phyloP scores from a whole-genome alignment of 257 asterid species.

The Nicotiana noctiflora region DNA sequence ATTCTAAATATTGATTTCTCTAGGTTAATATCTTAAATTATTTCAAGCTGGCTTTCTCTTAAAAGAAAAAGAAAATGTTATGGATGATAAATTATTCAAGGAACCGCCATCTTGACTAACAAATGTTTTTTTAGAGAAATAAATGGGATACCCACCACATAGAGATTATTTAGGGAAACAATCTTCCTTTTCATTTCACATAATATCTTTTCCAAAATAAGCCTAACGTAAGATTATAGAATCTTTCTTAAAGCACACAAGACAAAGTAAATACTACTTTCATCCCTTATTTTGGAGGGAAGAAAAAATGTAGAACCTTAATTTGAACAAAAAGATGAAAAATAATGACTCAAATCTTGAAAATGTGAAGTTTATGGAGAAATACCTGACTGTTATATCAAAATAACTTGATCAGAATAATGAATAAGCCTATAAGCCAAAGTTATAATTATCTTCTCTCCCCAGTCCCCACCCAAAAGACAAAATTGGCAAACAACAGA shows the following conservation, averaged over 20 bases:
- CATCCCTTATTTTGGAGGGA: background rate
- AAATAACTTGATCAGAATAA: too few relatives aligned
- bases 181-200: background rate
- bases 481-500: constrained; percentile 1
- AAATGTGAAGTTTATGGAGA: background rate
- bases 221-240: background rate
- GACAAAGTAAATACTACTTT: background rate
- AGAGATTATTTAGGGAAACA: background rate
- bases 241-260: background rate
- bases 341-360: background rate
- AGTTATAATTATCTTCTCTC: background rate
- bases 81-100: background rate
- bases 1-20: background rate
- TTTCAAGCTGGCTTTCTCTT: background rate
- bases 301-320: background rate
- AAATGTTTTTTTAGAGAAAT: too few relatives aligned
- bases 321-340: background rate
- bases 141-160: background rate
- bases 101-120: too few relatives aligned
- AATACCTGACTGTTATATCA: background rate
- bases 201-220: background rate
- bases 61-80: background rate
- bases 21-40: background rate
- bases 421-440: background rate
- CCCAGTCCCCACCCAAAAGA: background rate